Evolutionary conservation across 2,329 filamentous ascomycete species (phyloP).

Genomic region (Pyricularia grisea): DNA sequence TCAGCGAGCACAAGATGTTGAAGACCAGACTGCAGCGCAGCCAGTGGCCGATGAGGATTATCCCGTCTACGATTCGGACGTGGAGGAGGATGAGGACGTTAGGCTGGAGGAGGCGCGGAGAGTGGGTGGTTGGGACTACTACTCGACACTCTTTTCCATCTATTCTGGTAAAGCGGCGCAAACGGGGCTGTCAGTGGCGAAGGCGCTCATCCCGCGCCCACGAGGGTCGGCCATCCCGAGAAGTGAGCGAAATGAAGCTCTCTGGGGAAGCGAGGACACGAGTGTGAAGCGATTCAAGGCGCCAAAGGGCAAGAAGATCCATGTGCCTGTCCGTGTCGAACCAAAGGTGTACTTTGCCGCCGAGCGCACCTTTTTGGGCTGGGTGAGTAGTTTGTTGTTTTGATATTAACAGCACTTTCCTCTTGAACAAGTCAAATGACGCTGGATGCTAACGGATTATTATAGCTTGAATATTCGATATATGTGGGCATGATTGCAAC

Average conservation of each 20-base stretch:
- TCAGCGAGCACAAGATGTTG: slow-evolving; percentile 49
- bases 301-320: slow-evolving; percentile 80
- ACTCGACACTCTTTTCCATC: slow-evolving; percentile 44
- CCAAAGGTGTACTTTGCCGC: slow-evolving; percentile 97
- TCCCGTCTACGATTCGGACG: slow-evolving; percentile 83
- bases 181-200: slow-evolving; percentile 29
- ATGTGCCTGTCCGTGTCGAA: slow-evolving; percentile 91
- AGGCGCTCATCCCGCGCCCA: slow-evolving; percentile 45
- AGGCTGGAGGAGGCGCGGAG: slow-evolving; percentile 69
- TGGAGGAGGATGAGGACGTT: slow-evolving; percentile 61
- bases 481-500: slow-evolving; percentile 84
- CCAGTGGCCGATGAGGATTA: slow-evolving; percentile 59
- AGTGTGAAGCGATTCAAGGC: slow-evolving; percentile 57
- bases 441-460: neutral
- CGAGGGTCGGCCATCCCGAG: slow-evolving; percentile 46
- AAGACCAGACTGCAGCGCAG: slow-evolving; percentile 68
- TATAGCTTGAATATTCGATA: slow-evolving; percentile 85
- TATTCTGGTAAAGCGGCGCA: slow-evolving; percentile 24
- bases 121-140: slow-evolving; percentile 69
- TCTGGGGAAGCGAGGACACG: slow-evolving; percentile 47
- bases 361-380: slow-evolving; percentile 90
- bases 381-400: slow-evolving; percentile 45
- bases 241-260: slow-evolving; percentile 40
- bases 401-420: neutral
- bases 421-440: slow-evolving; percentile 1